These are phyloP conservation scores for Penicillium canescens DNA, from an alignment of 495 filamentous ascomycete genomes.

Conservation along the genomic window DNA sequence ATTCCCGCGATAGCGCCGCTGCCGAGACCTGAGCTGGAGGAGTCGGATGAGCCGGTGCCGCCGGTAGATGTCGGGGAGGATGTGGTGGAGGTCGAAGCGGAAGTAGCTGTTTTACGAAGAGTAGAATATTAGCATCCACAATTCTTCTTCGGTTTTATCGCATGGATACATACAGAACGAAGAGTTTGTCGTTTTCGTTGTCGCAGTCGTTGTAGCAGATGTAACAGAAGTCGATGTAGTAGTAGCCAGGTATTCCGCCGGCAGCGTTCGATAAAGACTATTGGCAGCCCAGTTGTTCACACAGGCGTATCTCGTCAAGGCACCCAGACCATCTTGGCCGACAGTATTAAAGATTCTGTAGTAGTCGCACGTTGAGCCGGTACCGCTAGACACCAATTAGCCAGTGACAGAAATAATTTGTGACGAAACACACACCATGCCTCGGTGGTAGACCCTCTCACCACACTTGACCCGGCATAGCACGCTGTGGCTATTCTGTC, in stretches of 20 bases:
- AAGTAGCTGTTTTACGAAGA: not conserved
- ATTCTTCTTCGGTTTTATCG: no score
- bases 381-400: not conserved
- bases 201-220: not conserved
- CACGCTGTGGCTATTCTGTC: slow-evolving; percentile 6
- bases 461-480: slow-evolving; percentile 4
- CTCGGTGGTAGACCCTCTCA: not conserved
- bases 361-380: slow-evolving; percentile 2
- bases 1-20: slow-evolving; percentile 14
- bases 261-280: slow-evolving; percentile 12
- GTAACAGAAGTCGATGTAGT: slow-evolving; percentile 2
- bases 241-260: slow-evolving; percentile 6
- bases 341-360: slow-evolving; percentile 12
- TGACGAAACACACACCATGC: slow-evolving; percentile 3
- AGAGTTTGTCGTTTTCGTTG: not conserved
- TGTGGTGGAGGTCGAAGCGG: not conserved
- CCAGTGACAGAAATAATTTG: no score
- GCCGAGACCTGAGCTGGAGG: slow-evolving; percentile 2
- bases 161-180: slow-evolving; percentile 1
- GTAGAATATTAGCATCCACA: not conserved
- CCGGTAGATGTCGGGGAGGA: not conserved
- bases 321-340: not conserved
- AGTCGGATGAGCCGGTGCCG: not conserved
- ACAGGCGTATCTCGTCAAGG: slow-evolving; percentile 5
- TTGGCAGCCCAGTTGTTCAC: slow-evolving; percentile 12